Evolutionary conservation across 352 stramenopile species (phyloP).

Genomic region (Phytophthora hibernalis): DNA sequence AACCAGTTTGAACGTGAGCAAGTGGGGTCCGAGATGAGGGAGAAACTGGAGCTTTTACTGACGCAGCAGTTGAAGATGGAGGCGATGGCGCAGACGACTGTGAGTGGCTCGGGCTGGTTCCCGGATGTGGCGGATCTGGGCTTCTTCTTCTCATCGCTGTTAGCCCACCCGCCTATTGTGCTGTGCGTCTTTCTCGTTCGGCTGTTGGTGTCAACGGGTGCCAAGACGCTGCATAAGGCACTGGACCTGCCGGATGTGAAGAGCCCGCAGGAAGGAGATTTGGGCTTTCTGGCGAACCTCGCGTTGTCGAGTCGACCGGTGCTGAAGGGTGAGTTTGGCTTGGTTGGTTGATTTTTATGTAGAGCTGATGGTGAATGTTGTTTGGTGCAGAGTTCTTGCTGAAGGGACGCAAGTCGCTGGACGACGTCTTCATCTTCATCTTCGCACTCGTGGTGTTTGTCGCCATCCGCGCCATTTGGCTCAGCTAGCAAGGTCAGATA

Average conservation of each 20-base stretch:
- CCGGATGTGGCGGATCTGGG: constrained; percentile 62
- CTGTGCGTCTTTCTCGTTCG: constrained; percentile 67
- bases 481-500: constrained; percentile 29
- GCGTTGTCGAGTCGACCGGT: constrained; percentile 60
- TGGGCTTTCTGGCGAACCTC: constrained; percentile 74
- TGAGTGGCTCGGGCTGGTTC: constrained; percentile 44
- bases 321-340: constrained; percentile 58
- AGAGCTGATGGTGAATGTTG: constrained; percentile 5
- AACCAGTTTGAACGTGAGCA: constrained; percentile 80
- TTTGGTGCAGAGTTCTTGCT: constrained; percentile 58
- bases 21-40: constrained; percentile 47
- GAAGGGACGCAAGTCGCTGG: constrained; percentile 71
- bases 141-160: constrained; percentile 54
- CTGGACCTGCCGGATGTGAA: constrained; percentile 70
- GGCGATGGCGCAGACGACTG: constrained; percentile 16
- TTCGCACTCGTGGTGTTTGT: constrained; percentile 65
- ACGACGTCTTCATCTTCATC: constrained; percentile 83
- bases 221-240: constrained; percentile 43
- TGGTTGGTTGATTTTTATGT: not conserved
- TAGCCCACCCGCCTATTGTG: constrained; percentile 70
- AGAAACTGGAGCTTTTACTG: constrained; percentile 64
- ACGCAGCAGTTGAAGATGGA: constrained; percentile 48
- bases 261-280: constrained; percentile 65
- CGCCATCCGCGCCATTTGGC: constrained; percentile 54
- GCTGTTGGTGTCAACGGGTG: constrained; percentile 53